Evolutionary conservation across 2,329 filamentous ascomycete genomes (phyloP), one percentile per base, ranked within the genome.

Genomic region (Anthostomella pinea): DNA sequence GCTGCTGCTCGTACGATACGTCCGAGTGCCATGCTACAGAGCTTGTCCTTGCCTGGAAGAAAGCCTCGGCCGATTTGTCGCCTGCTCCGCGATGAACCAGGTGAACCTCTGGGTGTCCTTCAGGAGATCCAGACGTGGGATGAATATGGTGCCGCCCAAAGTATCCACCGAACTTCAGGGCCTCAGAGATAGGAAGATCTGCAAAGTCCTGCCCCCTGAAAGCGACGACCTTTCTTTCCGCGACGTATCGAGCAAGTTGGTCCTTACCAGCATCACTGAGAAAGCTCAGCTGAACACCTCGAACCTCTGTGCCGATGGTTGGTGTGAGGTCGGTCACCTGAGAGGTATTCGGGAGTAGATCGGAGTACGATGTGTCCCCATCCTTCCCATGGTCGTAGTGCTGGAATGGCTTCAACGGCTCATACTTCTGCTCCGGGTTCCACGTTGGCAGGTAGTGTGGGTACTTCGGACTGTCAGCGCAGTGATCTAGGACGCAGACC

Each of bases 1-100:
- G 88, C 65, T 96, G 89, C 49, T 77, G 69, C 67, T 95, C 90
- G 58, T 94, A 95, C 0, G 85, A 86, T 2, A 95, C 83, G 50
- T 95, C 89, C 0, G 82, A 86, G 66, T 95, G 89, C 88, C 88
- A 95, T 6, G 87, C 87, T 2, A 94, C 81, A 1, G 83, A 86
- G 63, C 83, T 91, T 3, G 85, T 90, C 15, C 85, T 76, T 30
- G 78, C 77, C 39, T 55, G 66, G 40, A 86, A 79, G 61, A 81
- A 83, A 23, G 74, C 67, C 10, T 73, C 64, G 9, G 70, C 74
- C 3, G 70, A 74, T 6, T 72, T 77, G 50, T 86, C 82, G 6
- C 78, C 79, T 3, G 79, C 80, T 18, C 77, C 77, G 24, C 86
- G 78, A 63, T 91, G 85, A 2, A 91, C 86, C 2, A 93, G 75